Evolutionary conservation across 1,139 yeast genomes (phyloP), one percentile per base, ranked within the genome.

Genomic region (Candida buenavistaensis): DNA sequence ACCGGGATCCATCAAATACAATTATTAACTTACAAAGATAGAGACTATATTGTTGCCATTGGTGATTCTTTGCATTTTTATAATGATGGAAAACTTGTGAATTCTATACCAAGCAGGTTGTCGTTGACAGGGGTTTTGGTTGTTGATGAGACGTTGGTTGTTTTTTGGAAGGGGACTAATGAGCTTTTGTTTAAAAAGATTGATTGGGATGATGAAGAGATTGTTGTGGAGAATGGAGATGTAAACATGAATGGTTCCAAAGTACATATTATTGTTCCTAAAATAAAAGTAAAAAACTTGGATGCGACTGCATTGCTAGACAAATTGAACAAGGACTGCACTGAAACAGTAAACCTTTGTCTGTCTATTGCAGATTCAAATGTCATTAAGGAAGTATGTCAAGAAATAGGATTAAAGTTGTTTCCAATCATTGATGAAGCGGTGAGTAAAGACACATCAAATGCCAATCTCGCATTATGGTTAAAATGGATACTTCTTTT

Each of bases 401-500:
- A 37, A 21, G 19, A 22, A 2, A 28, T 40, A 10, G 21, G 38
- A 10, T 12, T 25, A 13, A 41, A 41, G 11, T 50, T 77, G 16
- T 70, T 74, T 40, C 52, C 51, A 3, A 50, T 57, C 11, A 48
- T 75, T 12, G 51, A 69, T 15, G 41, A 55, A 3, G 57, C 54
- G 17, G 61, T 75, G 2, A 55, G 70, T 1, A 51, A 48, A 8
- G 61, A 59, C 31, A 63, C 72, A 5, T 55, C 69, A 4, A 55
- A 56, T 24, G 57, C 57, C 5, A 47, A 57, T 4, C 50, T 65
- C 25, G 59, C 69, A 3, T 36, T 68, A 11, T 77, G 81, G 82
- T 57, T 77, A 40, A 72, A 72, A 49, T 72, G 75, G 73, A 40
- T 75, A 8, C 54, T 76, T 26, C 52, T 75, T 20, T 49, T 63